Evolutionary conservation across 2,329 filamentous ascomycete species (phyloP).

Genomic region (Colletotrichum agaves): DNA sequence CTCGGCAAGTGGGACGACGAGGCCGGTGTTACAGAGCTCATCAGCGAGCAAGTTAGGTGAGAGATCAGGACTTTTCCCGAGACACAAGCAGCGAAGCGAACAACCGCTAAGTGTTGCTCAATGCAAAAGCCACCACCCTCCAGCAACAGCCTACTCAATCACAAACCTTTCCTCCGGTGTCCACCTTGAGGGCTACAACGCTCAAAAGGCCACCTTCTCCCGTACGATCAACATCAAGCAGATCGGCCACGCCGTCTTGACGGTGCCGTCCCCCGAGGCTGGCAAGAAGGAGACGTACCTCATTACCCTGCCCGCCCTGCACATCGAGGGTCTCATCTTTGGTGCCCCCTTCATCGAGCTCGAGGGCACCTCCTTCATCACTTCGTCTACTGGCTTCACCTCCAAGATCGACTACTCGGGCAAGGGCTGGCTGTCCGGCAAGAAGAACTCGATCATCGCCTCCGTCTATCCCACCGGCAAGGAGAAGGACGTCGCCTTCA

Average conservation of each 20-base stretch:
- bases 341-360: conserved; percentile 91
- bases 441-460: conserved; percentile 91
- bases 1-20: conserved; percentile 89
- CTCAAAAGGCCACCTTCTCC: conserved; percentile 94
- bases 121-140: conserved; percentile 80
- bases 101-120: neutral
- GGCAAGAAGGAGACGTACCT: conserved; percentile 76
- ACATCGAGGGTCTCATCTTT: conserved; percentile 93
- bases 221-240: conserved; percentile 96
- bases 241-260: conserved; percentile 87
- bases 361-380: conserved; percentile 85
- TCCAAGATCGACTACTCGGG: conserved; percentile 93
- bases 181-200: conserved; percentile 87
- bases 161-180: conserved; percentile 87
- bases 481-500: conserved; percentile 82
- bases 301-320: conserved; percentile 89
- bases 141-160: conserved; percentile 93
- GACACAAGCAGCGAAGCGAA: neutral
- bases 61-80: conserved; percentile 8
- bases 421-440: conserved; percentile 93
- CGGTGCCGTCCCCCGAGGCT: conserved; percentile 66
- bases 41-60: conserved; percentile 92
- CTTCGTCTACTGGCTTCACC: conserved; percentile 86
- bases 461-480: conserved; percentile 75
- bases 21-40: conserved; percentile 82